Evolutionary conservation across 2,329 filamentous ascomycete species (phyloP).

Genomic region (Penicillium polonicum): DNA sequence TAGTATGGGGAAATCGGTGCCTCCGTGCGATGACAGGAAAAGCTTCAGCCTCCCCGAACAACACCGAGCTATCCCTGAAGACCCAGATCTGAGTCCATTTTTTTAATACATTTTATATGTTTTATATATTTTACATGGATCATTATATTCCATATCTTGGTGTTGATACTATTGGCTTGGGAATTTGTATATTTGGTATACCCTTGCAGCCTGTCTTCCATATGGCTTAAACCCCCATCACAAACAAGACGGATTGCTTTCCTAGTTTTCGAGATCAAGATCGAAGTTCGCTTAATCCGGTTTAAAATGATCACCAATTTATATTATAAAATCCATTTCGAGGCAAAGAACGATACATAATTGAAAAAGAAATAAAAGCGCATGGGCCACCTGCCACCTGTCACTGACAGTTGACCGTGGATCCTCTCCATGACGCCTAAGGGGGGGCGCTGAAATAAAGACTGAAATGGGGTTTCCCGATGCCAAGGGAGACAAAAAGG

Average conservation of each 20-base stretch:
- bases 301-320: not conserved
- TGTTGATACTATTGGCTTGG: slow-evolving; percentile 1
- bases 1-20: slow-evolving; percentile 14
- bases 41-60: slow-evolving; percentile 10
- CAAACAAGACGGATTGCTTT: not conserved
- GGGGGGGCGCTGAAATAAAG: too few relatives aligned
- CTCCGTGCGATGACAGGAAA: slow-evolving; percentile 2
- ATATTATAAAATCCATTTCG: not conserved
- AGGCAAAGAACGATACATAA: not conserved
- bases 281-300: not conserved
- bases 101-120: not conserved
- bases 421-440: slow-evolving; percentile 10
- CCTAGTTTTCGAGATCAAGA: not conserved
- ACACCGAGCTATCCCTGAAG: slow-evolving; percentile 6
- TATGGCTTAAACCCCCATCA: not conserved
- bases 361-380: not conserved
- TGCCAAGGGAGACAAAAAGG: not conserved
- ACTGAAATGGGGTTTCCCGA: not conserved
- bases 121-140: not conserved
- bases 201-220: slow-evolving; percentile 1
- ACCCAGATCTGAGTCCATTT: not conserved
- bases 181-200: not conserved
- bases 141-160: not conserved
- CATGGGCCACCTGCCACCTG: slow-evolving; percentile 28
- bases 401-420: slow-evolving; percentile 19